Conservation (phyloP, 331 rosid genomes). For the Phaseolus coccineus region DNA sequence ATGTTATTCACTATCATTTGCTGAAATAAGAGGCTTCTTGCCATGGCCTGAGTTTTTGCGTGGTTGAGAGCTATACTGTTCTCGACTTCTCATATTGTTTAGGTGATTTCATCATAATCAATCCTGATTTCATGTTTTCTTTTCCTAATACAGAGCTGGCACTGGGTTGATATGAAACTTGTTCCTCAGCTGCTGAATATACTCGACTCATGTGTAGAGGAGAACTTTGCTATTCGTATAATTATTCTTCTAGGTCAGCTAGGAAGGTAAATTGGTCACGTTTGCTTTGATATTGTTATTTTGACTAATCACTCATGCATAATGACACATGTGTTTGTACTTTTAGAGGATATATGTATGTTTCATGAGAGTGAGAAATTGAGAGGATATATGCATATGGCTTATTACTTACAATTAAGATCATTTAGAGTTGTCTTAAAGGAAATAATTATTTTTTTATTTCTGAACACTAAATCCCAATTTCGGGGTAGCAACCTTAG, state of each 20-base stretch:
- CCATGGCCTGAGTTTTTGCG: not conserved
- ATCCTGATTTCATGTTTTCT: slow-evolving; percentile 42
- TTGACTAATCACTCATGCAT: slow-evolving; percentile 9
- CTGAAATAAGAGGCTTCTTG: slow-evolving; percentile 25
- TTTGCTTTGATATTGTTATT: slow-evolving; percentile 20
- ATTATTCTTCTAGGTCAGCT: slow-evolving; percentile 85
- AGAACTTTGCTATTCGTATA: slow-evolving; percentile 55
- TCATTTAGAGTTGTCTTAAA: not conserved
- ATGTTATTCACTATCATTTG: not conserved
- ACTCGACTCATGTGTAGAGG: slow-evolving; percentile 59
- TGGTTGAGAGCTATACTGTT: slow-evolving; percentile 15
- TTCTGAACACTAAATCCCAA: not conserved
- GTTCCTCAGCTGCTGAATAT: slow-evolving; percentile 66
- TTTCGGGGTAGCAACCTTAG: not conserved
- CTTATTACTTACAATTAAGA: slow-evolving; percentile 13
- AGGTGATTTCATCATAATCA: slow-evolving; percentile 6
- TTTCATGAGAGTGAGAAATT: slow-evolving; percentile 19
- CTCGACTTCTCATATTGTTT: slow-evolving; percentile 2
- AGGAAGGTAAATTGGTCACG: slow-evolving; percentile 69
- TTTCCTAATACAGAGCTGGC: slow-evolving; percentile 78
- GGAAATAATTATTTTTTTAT: not conserved
- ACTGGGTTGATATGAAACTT: slow-evolving; percentile 63
- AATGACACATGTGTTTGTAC: not conserved
- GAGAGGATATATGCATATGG: slow-evolving; percentile 1
- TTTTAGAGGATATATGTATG: slow-evolving; percentile 12